phyloP scores from a whole-genome alignment of 805 yeast species.

The Starmera pachycereana region DNA sequence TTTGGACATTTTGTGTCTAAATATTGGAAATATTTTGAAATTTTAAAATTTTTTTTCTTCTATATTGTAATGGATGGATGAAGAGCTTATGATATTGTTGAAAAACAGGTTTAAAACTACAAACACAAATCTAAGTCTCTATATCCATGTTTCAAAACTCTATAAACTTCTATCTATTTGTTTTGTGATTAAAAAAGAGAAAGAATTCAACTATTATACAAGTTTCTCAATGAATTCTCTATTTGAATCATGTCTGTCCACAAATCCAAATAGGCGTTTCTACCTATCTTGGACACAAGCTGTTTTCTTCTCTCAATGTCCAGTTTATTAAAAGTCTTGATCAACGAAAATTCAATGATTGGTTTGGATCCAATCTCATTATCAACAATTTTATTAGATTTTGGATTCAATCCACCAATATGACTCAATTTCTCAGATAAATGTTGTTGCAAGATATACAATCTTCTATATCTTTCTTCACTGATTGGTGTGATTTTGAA shows the following conservation, averaged over 20 bases:
- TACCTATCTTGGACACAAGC: constrained; percentile 48
- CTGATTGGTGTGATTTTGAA: constrained; percentile 62
- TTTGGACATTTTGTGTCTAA: no score
- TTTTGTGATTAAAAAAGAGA: neutral
- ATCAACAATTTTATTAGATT: constrained; percentile 26
- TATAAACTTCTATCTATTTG: neutral
- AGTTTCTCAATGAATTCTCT: constrained; percentile 29
- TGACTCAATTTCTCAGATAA: constrained; percentile 68
- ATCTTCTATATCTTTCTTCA: constrained; percentile 68
- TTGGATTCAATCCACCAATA: constrained; percentile 73
- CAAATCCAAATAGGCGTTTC: constrained; percentile 44
- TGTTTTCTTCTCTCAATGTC: constrained; percentile 47
- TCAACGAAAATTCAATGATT: constrained; percentile 50
- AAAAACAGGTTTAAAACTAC: no score
- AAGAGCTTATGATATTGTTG: no score
- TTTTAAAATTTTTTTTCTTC: no score
- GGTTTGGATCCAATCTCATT: constrained; percentile 42
- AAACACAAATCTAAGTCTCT: no score
- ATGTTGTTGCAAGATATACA: constrained; percentile 83
- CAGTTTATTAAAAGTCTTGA: constrained; percentile 41
- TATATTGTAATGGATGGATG: no score
- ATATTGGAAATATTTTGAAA: no score
- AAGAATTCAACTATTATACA: neutral
- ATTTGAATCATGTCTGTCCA: constrained; percentile 59
- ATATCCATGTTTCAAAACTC: neutral